Percentiles rank a stretch among this genome's conserved stretches.
These are phyloP conservation scores for Metschnikowia borealis DNA, from an alignment of 805 yeast species.

Conservation along the genomic window DNA sequence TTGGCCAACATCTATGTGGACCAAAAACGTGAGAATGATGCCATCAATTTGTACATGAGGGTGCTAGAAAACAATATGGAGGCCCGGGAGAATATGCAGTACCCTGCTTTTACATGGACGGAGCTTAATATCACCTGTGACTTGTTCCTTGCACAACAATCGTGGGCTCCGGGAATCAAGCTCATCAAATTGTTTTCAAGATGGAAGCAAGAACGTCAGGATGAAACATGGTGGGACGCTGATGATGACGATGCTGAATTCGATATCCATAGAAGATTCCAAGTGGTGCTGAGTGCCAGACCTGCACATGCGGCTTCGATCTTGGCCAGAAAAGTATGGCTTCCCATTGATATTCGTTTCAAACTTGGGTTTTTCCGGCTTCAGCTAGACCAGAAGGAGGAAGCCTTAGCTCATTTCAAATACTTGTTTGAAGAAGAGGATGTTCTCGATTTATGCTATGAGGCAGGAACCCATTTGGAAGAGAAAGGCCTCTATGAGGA, in stretches of 20 bases:
- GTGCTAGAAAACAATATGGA: constrained; percentile 57
- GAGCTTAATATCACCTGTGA: constrained; percentile 82
- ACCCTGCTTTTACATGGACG: constrained; percentile 76
- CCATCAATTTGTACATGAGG: constrained; percentile 64
- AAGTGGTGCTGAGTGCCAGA: constrained; percentile 6
- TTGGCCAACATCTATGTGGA: constrained; percentile 49
- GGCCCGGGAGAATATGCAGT: constrained; percentile 28
- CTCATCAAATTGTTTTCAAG: constrained; percentile 69
- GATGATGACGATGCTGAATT: constrained; percentile 72
- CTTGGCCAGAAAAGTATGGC: constrained; percentile 28
- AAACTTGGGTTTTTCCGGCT: constrained; percentile 76
- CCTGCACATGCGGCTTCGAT: constrained; percentile 12
- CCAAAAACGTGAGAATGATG: constrained; percentile 64
- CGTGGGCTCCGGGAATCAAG: constrained; percentile 60
- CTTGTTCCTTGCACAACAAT: constrained; percentile 64
- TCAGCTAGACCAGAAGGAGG: constrained; percentile 56
- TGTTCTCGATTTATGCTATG: constrained; percentile 67
- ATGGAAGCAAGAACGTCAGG: constrained; percentile 72
- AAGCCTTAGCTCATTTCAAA: constrained; percentile 69
- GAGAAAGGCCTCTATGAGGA: constrained; percentile 66
- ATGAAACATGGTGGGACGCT: constrained; percentile 66
- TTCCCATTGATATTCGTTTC: constrained; percentile 86
- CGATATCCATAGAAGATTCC: constrained; percentile 55
- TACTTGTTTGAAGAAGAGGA: constrained; percentile 55
- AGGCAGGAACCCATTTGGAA: constrained; percentile 73